A percentile compares a stretch with the other conserved stretches of the same genome.
Evolutionary conservation across 169 alveolate species (phyloP).

Genomic region (Perkinsus olseni): DNA sequence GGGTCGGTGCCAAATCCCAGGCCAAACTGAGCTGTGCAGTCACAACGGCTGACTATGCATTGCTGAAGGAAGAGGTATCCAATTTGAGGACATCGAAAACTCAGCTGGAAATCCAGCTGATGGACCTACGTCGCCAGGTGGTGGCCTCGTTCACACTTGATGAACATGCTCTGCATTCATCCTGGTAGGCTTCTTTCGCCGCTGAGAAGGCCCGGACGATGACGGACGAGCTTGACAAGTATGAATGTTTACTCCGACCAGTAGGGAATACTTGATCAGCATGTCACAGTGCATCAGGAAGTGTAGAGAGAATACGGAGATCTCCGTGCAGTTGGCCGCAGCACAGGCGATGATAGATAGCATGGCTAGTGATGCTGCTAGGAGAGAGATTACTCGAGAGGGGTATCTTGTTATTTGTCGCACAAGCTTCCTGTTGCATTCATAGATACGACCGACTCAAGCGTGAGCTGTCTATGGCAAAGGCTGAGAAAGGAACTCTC

Average conservation of each 20-base stretch:
- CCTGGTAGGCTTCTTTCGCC: not conserved
- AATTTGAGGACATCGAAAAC: not conserved
- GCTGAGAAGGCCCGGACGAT: not conserved
- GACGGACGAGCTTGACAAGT: not conserved
- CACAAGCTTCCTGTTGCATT: too few relatives aligned
- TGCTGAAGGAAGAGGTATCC: not conserved
- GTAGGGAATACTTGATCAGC: not conserved
- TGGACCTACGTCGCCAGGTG: not conserved
- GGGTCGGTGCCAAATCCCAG: not conserved
- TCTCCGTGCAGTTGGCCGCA: not conserved
- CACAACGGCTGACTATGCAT: not conserved
- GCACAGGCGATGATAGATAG: not conserved
- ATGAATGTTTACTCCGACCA: not conserved
- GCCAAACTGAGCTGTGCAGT: not conserved
- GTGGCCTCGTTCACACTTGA: not conserved
- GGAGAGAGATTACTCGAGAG: not conserved
- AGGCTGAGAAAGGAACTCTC: too few relatives aligned
- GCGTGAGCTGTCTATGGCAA: too few relatives aligned
- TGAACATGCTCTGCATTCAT: not conserved
- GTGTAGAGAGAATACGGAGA: not conserved
- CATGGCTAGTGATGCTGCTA: not conserved
- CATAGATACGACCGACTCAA: too few relatives aligned
- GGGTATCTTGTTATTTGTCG: not conserved
- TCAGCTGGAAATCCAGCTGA: not conserved
- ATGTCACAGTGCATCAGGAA: not conserved